Evolutionary conservation across 352 stramenopile genomes (phyloP).

Genomic region (Globisporangium nodosum): DNA sequence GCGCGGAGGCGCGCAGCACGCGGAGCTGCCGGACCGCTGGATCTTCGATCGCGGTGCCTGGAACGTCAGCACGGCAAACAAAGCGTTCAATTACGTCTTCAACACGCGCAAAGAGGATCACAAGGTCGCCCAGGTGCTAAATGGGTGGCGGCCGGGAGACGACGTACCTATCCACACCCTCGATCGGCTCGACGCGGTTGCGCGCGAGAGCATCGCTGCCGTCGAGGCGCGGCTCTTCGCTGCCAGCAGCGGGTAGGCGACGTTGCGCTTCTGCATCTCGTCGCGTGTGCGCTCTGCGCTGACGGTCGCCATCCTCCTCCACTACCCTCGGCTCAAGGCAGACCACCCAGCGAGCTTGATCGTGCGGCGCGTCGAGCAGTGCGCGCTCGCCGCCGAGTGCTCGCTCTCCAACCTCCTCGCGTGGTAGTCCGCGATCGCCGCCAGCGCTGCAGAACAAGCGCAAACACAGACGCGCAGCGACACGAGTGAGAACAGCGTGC

Average conservation of each 20-base stretch:
- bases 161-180: neutral
- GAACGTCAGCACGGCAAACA: neutral
- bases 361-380: neutral
- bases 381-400: neutral
- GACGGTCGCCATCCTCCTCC: neutral
- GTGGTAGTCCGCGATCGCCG: neutral
- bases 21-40: neutral
- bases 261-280: neutral
- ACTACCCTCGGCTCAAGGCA: neutral
- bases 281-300: neutral
- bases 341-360: neutral
- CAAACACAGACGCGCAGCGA: too few species aligned
- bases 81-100: neutral
- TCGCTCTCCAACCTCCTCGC: neutral
- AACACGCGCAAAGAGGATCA: neutral
- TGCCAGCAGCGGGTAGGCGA: neutral
- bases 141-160: neutral
- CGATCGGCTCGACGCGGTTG: neutral
- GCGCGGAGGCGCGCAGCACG: constrained; percentile 1
- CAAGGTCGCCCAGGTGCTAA: neutral
- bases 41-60: neutral
- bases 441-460: too few species aligned
- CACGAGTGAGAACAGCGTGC: too few species aligned
- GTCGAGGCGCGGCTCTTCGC: neutral
- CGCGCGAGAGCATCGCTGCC: neutral